phyloP scores from a whole-genome alignment of 805 yeast species.

The Starmera dryadoides region DNA sequence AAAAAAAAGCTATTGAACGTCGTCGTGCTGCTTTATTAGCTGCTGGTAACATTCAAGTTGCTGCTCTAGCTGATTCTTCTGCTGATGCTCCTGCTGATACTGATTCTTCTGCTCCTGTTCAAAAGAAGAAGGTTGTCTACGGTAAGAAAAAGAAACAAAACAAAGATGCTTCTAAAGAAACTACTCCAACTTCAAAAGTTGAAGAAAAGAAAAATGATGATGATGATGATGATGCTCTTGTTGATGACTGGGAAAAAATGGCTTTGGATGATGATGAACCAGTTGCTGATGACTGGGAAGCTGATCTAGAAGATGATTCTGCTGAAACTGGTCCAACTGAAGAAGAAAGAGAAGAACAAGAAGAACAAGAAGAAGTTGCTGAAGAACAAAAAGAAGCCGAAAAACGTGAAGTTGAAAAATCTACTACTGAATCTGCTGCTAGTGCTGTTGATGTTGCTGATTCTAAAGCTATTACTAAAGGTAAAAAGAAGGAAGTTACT shows the following conservation, averaged over 20 bases:
- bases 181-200: conserved; percentile 18
- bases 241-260: conserved; percentile 84
- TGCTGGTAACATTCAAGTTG: conserved; percentile 64
- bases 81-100: conserved; percentile 13
- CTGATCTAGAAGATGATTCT: conserved; percentile 23
- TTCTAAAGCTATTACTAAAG: conserved; percentile 15
- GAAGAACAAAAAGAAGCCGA: conserved; percentile 22
- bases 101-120: conserved; percentile 16
- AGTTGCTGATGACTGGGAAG: conserved; percentile 46
- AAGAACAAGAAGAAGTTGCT: conserved; percentile 23
- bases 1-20: conserved; percentile 75
- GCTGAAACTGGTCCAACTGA: conserved; percentile 13
- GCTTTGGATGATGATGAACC: conserved; percentile 54
- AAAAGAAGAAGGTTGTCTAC: conserved; percentile 65
- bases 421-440: too few species aligned
- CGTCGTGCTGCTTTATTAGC: conserved; percentile 82
- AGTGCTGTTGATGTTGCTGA: conserved; percentile 12
- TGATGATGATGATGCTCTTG: conserved; percentile 39
- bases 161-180: conserved; percentile 18
- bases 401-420: conserved; percentile 14
- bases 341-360: conserved; percentile 18
- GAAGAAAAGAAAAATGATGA: conserved; percentile 16
- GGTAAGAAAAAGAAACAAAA: conserved; percentile 59
- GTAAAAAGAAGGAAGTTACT: not conserved
- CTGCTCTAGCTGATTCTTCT: conserved; percentile 49